A percentile compares a stretch with the other conserved stretches of the same genome.
These are phyloP conservation scores for Suillus sp. DNA, from an alignment of 768 basidiomycete species.

Conservation along the genomic window DNA sequence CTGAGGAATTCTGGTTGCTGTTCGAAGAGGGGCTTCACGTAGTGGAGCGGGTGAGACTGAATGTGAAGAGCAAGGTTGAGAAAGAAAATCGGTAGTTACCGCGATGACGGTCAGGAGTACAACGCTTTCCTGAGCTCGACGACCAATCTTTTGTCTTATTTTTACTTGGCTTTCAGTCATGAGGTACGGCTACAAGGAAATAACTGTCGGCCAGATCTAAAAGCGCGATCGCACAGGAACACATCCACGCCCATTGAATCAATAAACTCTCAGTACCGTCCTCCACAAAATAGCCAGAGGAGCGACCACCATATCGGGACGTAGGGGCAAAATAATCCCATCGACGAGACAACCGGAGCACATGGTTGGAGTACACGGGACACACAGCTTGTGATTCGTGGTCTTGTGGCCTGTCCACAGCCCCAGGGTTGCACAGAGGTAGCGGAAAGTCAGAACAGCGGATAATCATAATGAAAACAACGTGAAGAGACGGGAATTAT, in stretches of 20 bases:
- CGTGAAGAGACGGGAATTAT: neutral
- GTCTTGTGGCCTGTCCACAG: constrained; percentile 1
- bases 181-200: constrained; percentile 8
- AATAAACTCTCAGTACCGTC: constrained; percentile 10
- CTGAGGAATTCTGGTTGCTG: constrained; percentile 3
- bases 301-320: constrained; percentile 12
- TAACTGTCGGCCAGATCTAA: neutral
- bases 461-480: neutral
- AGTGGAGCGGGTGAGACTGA: neutral
- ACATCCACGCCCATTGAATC: neutral
- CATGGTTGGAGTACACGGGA: constrained; percentile 15
- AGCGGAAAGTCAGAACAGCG: neutral
- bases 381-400: neutral
- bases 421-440: neutral
- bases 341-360: constrained; percentile 10
- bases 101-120: constrained; percentile 11
- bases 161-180: constrained; percentile 12
- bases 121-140: constrained; percentile 9
- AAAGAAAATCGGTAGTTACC: constrained; percentile 14
- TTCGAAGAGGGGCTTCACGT: constrained; percentile 6
- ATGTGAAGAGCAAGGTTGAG: constrained; percentile 5
- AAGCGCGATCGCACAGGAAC: constrained; percentile 1
- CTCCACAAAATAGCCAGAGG: neutral
- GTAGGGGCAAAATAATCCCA: neutral
- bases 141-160: constrained; percentile 11